phyloP scores from a whole-genome alignment of 2,329 filamentous ascomycete species.

The Magnaporthiopsis poae region DNA sequence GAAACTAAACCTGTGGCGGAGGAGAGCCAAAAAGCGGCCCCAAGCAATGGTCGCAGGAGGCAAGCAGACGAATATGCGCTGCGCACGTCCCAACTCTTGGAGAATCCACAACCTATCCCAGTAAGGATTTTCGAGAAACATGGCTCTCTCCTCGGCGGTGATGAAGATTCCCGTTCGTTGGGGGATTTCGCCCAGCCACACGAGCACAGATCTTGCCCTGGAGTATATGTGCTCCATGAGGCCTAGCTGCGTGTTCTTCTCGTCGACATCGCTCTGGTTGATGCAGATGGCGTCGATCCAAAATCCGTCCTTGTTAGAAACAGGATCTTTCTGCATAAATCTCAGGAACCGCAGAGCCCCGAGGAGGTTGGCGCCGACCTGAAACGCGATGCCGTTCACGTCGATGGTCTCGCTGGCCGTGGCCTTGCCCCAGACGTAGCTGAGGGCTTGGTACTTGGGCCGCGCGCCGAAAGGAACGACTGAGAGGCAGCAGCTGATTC shows the following conservation, averaged over 20 bases:
- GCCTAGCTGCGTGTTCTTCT: conserved; percentile 15
- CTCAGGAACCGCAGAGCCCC: conserved; percentile 14
- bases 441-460: conserved; percentile 18
- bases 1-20: neutral
- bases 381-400: conserved; percentile 11
- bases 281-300: conserved; percentile 13
- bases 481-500: conserved; percentile 11
- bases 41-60: neutral
- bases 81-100: neutral
- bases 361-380: conserved; percentile 12
- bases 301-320: conserved; percentile 8
- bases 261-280: conserved; percentile 14
- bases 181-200: conserved; percentile 14
- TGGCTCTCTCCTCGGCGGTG: no score
- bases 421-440: conserved; percentile 17
- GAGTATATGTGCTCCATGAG: conserved; percentile 18
- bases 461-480: conserved; percentile 13
- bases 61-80: neutral
- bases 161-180: no score
- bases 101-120: neutral
- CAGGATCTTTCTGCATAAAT: neutral
- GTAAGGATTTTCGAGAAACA: neutral
- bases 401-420: conserved; percentile 10
- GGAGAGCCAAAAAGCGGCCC: neutral
- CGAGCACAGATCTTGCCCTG: conserved; percentile 14